phyloP scores from a whole-genome alignment of 225 moss, liverwort and hornwort genomes.

The Sphagnum contortum region DNA sequence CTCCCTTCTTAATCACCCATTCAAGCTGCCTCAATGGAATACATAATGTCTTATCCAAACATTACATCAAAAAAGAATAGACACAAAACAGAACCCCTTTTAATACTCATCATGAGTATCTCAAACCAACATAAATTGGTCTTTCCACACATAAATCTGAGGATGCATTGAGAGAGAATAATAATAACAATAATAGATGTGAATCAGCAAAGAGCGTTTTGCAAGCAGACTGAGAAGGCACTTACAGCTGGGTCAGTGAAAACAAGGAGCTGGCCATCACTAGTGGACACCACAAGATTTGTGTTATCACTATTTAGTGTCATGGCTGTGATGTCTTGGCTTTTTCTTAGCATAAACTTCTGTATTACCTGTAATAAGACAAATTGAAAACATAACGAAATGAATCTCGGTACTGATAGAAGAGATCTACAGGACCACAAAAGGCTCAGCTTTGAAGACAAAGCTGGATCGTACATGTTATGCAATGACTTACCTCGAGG shows the following conservation, averaged over 20 bases:
- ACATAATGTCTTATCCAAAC: too few relatives aligned
- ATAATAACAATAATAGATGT: background rate
- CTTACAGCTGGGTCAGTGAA: conserved; percentile 94
- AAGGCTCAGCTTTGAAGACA: too few relatives aligned
- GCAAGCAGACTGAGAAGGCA: background rate
- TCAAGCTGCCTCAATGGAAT: too few relatives aligned
- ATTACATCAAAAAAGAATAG: too few relatives aligned
- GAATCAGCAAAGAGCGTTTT: too few relatives aligned
- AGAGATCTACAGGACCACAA: too few relatives aligned
- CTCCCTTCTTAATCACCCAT: background rate
- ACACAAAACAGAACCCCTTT: too few relatives aligned
- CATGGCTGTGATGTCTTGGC: conserved; percentile 91
- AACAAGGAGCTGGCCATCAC: conserved; percentile 87
- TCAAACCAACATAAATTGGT: too few relatives aligned
- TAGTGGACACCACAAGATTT: conserved; percentile 87
- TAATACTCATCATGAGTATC: too few relatives aligned
- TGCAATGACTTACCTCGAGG: conserved; percentile 49
- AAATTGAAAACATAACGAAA: background rate
- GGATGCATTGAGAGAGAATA: background rate
- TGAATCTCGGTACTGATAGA: too few relatives aligned
- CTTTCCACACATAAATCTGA: background rate
- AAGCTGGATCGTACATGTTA: too few relatives aligned
- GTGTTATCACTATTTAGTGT: conserved; percentile 82
- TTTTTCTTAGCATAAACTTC: conserved; percentile 86
- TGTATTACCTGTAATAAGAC: conserved; percentile 67